These are phyloP conservation scores for Gastrolobium bilobum DNA, from an alignment of 306 rosid species.

Conservation along the genomic window DNA sequence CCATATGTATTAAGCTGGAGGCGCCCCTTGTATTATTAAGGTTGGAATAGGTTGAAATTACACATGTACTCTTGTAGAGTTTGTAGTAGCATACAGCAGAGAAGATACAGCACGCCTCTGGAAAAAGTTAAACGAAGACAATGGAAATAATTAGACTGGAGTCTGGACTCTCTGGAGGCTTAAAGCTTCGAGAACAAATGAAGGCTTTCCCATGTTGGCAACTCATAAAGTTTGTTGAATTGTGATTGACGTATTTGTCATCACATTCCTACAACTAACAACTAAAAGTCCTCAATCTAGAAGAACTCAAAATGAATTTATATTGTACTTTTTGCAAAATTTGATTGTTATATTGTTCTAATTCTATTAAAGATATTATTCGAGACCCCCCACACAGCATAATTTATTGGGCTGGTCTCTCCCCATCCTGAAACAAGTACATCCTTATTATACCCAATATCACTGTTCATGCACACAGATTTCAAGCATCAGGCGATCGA, in stretches of 20 bases:
- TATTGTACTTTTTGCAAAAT: not conserved
- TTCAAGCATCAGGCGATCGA: too few species aligned
- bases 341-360: not conserved
- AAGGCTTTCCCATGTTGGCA: conserved; percentile 30
- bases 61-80: too few species aligned
- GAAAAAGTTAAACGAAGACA: not conserved
- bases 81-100: not conserved
- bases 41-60: not conserved
- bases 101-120: conserved; percentile 37
- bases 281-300: conserved; percentile 4
- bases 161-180: not conserved
- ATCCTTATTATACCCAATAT: too few species aligned
- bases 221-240: conserved; percentile 1
- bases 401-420: too few species aligned
- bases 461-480: too few species aligned
- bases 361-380: not conserved
- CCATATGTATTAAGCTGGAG: not conserved
- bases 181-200: conserved; percentile 37
- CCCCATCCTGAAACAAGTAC: too few species aligned
- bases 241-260: conserved; percentile 35
- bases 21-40: conserved; percentile 19
- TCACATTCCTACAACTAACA: not conserved
- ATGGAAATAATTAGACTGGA: not conserved
- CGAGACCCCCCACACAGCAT: too few species aligned
- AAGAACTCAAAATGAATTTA: not conserved